phyloP scores from a whole-genome alignment of 2,329 filamentous ascomycete genomes.

The Alternaria ventricosa region DNA sequence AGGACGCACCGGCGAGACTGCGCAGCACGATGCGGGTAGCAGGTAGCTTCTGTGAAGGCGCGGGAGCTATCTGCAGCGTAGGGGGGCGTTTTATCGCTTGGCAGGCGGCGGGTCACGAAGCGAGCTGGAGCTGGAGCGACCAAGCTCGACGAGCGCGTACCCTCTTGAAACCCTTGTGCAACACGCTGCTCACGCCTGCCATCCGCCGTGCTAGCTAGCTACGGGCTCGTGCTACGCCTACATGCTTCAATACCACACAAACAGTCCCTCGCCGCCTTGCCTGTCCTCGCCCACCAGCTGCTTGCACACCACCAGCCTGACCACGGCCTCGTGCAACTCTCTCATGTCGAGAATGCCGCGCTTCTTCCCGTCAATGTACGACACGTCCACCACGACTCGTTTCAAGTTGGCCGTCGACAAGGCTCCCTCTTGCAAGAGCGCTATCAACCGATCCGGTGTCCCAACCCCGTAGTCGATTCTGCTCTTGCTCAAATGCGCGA shows the following conservation, averaged over 20 bases:
- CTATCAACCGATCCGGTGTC: conserved; percentile 81
- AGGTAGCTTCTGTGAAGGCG: conserved; percentile 26
- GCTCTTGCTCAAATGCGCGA: conserved; percentile 73
- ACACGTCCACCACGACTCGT: conserved; percentile 86
- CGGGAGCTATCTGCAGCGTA: conserved; percentile 43
- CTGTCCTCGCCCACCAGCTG: conserved; percentile 63
- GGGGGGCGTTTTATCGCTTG: conserved; percentile 46
- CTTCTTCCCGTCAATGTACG: conserved; percentile 94
- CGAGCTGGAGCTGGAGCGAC: conserved; percentile 26
- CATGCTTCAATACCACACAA: conserved; percentile 40
- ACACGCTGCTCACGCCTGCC: conserved; percentile 28
- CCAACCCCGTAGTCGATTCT: conserved; percentile 86
- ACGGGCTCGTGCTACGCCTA: conserved; percentile 5
- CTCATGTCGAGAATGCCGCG: conserved; percentile 93
- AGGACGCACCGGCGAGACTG: conserved; percentile 27
- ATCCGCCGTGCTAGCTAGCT: conserved; percentile 20
- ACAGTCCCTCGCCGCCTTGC: conserved; percentile 34
- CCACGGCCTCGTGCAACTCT: conserved; percentile 83
- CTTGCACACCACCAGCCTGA: conserved; percentile 72
- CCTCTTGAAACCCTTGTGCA: conserved; percentile 36
- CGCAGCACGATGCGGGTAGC: conserved; percentile 23
- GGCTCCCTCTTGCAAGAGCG: conserved; percentile 81
- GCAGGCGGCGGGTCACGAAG: conserved; percentile 42
- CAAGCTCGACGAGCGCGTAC: conserved; percentile 32
- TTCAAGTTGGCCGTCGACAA: conserved; percentile 74